phyloP scores from a whole-genome alignment of 768 basidiomycete species.

The Mycena floridula region DNA sequence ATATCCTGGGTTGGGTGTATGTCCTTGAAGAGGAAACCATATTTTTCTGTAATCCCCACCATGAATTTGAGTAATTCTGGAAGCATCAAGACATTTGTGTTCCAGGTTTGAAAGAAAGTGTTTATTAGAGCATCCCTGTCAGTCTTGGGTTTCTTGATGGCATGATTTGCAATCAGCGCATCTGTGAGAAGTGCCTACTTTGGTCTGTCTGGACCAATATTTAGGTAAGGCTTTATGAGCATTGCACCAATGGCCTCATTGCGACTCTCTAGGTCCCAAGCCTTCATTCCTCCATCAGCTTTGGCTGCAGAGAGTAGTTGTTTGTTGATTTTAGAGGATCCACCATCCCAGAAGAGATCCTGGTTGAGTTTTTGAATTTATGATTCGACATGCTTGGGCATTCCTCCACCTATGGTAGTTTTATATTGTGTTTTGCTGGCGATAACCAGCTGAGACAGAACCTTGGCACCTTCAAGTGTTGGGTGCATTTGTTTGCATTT shows the following conservation, averaged over 20 bases:
- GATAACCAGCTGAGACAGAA: conserved; percentile 1
- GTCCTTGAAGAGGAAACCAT: not conserved
- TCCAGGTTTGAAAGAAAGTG: not conserved
- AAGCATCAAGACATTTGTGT: not conserved
- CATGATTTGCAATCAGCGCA: not conserved
- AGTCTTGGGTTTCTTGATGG: not conserved
- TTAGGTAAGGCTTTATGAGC: not conserved
- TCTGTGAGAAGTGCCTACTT: not conserved
- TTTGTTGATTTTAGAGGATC: not conserved
- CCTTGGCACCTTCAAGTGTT: no score
- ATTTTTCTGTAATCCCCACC: no score
- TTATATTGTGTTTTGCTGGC: not conserved
- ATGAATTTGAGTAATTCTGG: not conserved
- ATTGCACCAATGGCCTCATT: not conserved
- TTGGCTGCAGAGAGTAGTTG: no score
- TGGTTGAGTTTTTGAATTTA: conserved; percentile 3
- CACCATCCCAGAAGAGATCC: conserved; percentile 10
- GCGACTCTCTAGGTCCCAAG: not conserved
- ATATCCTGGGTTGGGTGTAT: no score
- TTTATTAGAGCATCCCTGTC: not conserved
- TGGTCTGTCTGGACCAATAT: no score
- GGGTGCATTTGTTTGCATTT: no score
- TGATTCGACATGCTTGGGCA: conserved; percentile 9
- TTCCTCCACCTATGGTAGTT: conserved; percentile 10
- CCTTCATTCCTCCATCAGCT: not conserved